Conservation (phyloP, 139 green algal species). For the Chlorella sp. region DNA sequence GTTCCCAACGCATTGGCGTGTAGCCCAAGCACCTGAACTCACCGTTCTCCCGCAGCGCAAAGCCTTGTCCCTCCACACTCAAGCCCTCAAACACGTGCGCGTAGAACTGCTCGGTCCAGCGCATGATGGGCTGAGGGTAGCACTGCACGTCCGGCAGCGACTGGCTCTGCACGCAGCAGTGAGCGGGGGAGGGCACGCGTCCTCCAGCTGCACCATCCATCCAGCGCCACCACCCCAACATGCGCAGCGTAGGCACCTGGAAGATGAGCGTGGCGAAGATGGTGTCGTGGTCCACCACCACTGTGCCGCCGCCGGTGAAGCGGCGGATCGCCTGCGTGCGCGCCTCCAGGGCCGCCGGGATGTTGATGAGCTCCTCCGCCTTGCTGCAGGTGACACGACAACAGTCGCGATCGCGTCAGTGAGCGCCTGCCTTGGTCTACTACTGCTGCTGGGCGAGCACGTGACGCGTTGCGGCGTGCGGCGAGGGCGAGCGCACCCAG, state of each 20-base stretch:
- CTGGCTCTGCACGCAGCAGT: not conserved
- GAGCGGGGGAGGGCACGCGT: not conserved
- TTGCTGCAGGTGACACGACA: constrained; percentile 70
- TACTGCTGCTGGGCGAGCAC: not conserved
- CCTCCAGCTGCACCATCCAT: not conserved
- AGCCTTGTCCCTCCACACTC: constrained; percentile 20
- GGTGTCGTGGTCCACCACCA: constrained; percentile 88
- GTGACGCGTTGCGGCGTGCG: not conserved
- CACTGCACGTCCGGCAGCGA: constrained; percentile 47
- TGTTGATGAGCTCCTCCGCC: constrained; percentile 66
- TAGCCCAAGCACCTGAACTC: constrained; percentile 4
- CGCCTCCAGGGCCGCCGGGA: constrained; percentile 28
- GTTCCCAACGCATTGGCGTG: not conserved
- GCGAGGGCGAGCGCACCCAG: constrained; percentile 54
- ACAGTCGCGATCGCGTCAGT: too few species aligned
- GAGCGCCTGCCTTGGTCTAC: too few species aligned
- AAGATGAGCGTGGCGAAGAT: constrained; percentile 62
- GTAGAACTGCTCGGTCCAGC: constrained; percentile 82
- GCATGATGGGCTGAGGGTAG: constrained; percentile 89
- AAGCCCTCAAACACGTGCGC: constrained; percentile 46
- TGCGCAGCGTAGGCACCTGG: too few species aligned
- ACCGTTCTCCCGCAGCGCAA: constrained; percentile 73
- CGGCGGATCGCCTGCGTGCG: constrained; percentile 70
- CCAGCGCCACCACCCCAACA: not conserved
- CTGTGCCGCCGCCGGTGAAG: constrained; percentile 95